Percentiles rank a stretch among this genome's conserved stretches.
phyloP scores from a whole-genome alignment of 2,329 filamentous ascomycete genomes.

The Pseudogymnoascus sp. region DNA sequence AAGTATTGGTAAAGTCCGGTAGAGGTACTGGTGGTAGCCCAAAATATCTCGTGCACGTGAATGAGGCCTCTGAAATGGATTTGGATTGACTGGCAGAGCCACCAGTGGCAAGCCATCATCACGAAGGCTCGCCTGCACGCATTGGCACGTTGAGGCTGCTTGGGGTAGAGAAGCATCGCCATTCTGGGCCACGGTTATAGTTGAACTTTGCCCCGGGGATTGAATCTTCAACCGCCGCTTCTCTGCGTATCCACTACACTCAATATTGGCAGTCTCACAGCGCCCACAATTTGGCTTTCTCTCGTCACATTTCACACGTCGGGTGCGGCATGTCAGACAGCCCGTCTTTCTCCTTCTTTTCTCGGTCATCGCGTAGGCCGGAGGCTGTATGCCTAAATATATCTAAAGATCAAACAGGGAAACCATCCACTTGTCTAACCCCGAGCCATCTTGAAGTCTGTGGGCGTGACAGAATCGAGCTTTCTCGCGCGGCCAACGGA shows the following conservation, averaged over 20 bases:
- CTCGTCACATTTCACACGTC: constrained; percentile 67
- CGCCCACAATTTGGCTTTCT: constrained; percentile 53
- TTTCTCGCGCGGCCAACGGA: no score
- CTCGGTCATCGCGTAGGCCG: neutral
- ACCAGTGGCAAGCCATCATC: no score
- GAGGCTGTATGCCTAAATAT: no score
- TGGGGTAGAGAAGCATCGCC: no score
- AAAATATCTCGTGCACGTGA: constrained; percentile 20
- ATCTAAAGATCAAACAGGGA: no score
- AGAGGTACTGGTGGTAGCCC: constrained; percentile 20
- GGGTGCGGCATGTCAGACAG: constrained; percentile 57
- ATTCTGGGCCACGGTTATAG: no score
- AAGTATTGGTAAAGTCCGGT: constrained; percentile 16
- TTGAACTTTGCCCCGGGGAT: neutral
- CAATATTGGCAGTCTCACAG: constrained; percentile 20
- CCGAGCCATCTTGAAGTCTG: no score
- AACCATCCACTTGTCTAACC: no score
- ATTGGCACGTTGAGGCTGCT: no score
- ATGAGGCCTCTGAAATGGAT: constrained; percentile 18
- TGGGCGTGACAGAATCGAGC: no score
- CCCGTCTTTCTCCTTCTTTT: constrained; percentile 29
- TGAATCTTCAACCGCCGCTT: constrained; percentile 16
- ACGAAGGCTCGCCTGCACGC: no score
- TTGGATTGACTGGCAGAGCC: constrained; percentile 17
- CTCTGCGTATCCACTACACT: constrained; percentile 20